These are phyloP conservation scores for Eremothecium sinecaudum DNA, from an alignment of 1,139 yeast genomes.

Conservation along the genomic window DNA sequence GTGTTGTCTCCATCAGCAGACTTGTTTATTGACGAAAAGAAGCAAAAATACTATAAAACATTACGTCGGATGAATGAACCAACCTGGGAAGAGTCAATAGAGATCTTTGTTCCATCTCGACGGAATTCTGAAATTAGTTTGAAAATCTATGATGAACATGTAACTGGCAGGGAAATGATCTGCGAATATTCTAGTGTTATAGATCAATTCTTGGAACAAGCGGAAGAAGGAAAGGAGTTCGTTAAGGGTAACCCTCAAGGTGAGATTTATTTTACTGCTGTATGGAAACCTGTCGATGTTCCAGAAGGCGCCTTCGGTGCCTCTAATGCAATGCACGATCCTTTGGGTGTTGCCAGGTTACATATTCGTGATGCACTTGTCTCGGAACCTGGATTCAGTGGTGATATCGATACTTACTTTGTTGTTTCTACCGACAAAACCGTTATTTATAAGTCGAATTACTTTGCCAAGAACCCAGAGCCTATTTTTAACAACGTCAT, in stretches of 20 bases:
- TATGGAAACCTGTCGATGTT: constrained; percentile 65
- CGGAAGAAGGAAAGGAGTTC: constrained; percentile 42
- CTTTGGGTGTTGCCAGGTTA: constrained; percentile 58
- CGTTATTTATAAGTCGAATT: constrained; percentile 45
- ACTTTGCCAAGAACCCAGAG: constrained; percentile 44
- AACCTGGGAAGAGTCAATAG: constrained; percentile 55
- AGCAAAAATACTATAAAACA: constrained; percentile 47
- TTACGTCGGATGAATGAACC: constrained; percentile 64
- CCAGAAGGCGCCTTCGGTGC: constrained; percentile 39
- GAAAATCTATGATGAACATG: constrained; percentile 47
- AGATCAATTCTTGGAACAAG: constrained; percentile 46
- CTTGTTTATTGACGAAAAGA: constrained; percentile 46
- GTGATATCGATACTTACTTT: constrained; percentile 67
- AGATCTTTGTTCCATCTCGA: constrained; percentile 52
- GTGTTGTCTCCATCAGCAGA: constrained; percentile 64
- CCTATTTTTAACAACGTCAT: constrained; percentile 53
- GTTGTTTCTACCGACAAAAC: constrained; percentile 50
- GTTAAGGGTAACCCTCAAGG: constrained; percentile 45
- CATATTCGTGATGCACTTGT: constrained; percentile 43
- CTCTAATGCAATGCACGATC: constrained; percentile 34
- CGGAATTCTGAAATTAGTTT: constrained; percentile 46
- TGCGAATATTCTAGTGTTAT: constrained; percentile 41
- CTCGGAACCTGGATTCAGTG: constrained; percentile 42
- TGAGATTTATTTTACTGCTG: constrained; percentile 37
- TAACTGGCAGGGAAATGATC: constrained; percentile 36